phyloP scores from a whole-genome alignment of 148 eudicot species.

The Gaultheria prostrata region DNA sequence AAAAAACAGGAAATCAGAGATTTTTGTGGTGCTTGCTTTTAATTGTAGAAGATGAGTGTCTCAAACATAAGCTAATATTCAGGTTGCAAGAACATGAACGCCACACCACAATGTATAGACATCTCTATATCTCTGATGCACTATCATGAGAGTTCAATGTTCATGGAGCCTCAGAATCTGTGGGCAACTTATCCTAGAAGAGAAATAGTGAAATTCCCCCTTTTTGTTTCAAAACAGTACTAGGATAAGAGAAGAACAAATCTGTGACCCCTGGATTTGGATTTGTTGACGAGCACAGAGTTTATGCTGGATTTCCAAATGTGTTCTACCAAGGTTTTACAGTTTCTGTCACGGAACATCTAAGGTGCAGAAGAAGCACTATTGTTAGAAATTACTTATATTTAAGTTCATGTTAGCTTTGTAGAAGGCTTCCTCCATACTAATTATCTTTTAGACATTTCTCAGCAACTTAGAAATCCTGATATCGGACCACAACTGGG shows the following conservation, averaged over 20 bases:
- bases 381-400: not conserved
- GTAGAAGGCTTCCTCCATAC: not conserved
- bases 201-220: not conserved
- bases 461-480: not conserved
- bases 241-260: not conserved
- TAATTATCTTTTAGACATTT: not conserved
- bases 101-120: not conserved
- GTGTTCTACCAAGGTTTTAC: not conserved
- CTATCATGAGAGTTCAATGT: constrained; percentile 8
- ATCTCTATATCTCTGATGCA: not conserved
- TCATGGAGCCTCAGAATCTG: not conserved
- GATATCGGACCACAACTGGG: not conserved
- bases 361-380: not conserved
- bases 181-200: not conserved
- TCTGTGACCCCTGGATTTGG: not conserved
- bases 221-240: not conserved
- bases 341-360: not conserved
- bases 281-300: constrained; percentile 5
- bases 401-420: not conserved
- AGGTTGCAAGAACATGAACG: not conserved
- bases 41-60: not conserved
- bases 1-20: not conserved
- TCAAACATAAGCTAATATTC: constrained; percentile 1
- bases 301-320: not conserved
- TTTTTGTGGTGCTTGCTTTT: constrained; percentile 4